Conservation (phyloP, 2,329 filamentous ascomycete genomes). For the Aotearoamyces nothofagi region DNA sequence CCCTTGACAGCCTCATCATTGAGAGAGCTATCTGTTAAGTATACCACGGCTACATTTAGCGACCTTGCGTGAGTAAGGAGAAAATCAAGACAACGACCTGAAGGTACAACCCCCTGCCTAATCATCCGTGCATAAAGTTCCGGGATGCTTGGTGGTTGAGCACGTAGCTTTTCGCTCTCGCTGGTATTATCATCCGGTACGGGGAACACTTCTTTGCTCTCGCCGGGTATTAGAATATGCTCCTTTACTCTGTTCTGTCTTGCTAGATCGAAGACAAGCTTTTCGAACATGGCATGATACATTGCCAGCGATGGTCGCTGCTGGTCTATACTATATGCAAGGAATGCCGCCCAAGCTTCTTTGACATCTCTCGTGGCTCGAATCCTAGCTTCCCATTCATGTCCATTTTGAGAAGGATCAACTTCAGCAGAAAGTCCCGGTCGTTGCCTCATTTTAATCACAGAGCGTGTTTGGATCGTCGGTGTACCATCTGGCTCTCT, state of each 20-base stretch:
- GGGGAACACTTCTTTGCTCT: constrained; percentile 37
- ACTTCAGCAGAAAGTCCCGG: not conserved
- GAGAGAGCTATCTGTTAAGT: constrained; percentile 29
- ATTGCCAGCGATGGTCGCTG: constrained; percentile 26
- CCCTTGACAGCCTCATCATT: constrained; percentile 8
- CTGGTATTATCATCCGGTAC: constrained; percentile 42
- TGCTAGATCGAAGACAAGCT: constrained; percentile 27
- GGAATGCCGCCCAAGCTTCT: constrained; percentile 39
- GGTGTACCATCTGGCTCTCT: constrained; percentile 32
- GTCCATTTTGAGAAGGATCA: constrained; percentile 1
- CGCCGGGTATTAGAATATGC: constrained; percentile 35
- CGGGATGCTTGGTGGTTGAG: constrained; percentile 40
- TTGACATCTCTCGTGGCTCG: constrained; percentile 42
- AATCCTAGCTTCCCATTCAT: constrained; percentile 38
- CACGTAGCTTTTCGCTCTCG: constrained; percentile 48
- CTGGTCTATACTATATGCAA: constrained; percentile 19
- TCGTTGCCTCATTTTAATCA: constrained; percentile 10
- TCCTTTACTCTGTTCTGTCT: constrained; percentile 6
- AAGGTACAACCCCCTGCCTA: constrained; percentile 29
- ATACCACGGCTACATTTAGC: constrained; percentile 29
- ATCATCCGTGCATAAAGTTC: constrained; percentile 46
- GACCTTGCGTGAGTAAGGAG: constrained; percentile 37
- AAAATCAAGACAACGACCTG: constrained; percentile 33
- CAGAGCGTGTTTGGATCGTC: constrained; percentile 36
- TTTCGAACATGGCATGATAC: constrained; percentile 45